Evolutionary conservation across 2,329 filamentous ascomycete species (phyloP).

Genomic region (Scolecobasidium constrictum): DNA sequence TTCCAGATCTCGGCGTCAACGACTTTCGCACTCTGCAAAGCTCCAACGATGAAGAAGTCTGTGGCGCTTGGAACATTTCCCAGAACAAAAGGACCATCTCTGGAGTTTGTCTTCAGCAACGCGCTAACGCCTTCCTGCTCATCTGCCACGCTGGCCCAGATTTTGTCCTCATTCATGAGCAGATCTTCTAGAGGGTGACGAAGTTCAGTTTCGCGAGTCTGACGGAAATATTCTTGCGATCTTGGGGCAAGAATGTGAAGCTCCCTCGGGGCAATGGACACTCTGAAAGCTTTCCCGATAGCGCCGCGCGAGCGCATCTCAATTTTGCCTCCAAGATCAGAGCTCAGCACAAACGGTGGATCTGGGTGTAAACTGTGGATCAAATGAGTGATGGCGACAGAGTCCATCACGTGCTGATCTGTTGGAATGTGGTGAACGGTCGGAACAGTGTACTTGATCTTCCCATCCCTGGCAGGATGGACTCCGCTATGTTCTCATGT

Average conservation of each 20-base stretch:
- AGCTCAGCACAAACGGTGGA: slow-evolving; percentile 47
- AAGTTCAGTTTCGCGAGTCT: slow-evolving; percentile 25
- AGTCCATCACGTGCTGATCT: slow-evolving; percentile 53
- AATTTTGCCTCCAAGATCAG: slow-evolving; percentile 18
- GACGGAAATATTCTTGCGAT: slow-evolving; percentile 36
- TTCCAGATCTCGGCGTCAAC: slow-evolving; percentile 22
- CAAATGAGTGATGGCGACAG: slow-evolving; percentile 44
- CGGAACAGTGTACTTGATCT: slow-evolving; percentile 42
- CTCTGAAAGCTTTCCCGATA: slow-evolving; percentile 37
- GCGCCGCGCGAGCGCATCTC: slow-evolving; percentile 12
- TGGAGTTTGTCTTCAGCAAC: slow-evolving; percentile 34
- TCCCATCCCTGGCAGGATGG: slow-evolving; percentile 13
- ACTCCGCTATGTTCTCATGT: slow-evolving; percentile 18
- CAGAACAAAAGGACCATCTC: slow-evolving; percentile 29
- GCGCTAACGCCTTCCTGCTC: slow-evolving; percentile 38
- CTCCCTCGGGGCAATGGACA: slow-evolving; percentile 41
- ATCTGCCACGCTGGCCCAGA: slow-evolving; percentile 36
- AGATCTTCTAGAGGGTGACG: slow-evolving; percentile 26
- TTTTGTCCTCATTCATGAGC: slow-evolving; percentile 37
- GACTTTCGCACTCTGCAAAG: slow-evolving; percentile 22
- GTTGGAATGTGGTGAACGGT: slow-evolving; percentile 42
- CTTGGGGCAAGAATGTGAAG: slow-evolving; percentile 43
- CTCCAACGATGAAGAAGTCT: slow-evolving; percentile 31
- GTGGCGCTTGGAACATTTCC: slow-evolving; percentile 24
- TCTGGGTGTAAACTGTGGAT: slow-evolving; percentile 48